Percentiles rank a stretch among this genome's conserved stretches.
Evolutionary conservation across 108 stramenopile species (phyloP).

Genomic region (Cylindrotheca closterium): DNA sequence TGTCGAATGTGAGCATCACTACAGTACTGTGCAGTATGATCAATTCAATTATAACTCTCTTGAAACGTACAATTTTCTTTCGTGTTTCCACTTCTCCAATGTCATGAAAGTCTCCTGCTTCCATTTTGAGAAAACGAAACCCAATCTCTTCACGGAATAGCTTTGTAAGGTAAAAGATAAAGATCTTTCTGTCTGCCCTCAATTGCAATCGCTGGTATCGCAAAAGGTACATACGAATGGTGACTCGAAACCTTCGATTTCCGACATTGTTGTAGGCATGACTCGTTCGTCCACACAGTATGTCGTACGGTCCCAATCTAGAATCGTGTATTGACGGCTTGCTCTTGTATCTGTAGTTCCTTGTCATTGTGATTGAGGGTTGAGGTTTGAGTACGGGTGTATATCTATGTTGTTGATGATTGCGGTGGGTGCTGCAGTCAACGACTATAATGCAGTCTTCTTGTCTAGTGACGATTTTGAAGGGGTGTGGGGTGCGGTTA

Average conservation of each 20-base stretch:
- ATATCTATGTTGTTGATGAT: too few relatives aligned
- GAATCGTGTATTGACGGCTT: too few relatives aligned
- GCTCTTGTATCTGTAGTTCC: too few relatives aligned
- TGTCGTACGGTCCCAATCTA: conserved; percentile 33
- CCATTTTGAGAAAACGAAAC: background rate
- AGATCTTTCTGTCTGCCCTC: background rate
- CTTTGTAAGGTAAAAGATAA: background rate
- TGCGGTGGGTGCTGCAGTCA: too few relatives aligned
- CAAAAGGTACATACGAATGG: conserved; percentile 23
- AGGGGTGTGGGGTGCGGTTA: too few relatives aligned
- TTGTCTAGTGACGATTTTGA: too few relatives aligned
- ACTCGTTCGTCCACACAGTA: conserved; percentile 22
- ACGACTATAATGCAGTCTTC: too few relatives aligned
- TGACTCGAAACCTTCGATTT: conserved; percentile 31
- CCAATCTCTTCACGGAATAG: background rate
- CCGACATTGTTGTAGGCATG: conserved; percentile 36
- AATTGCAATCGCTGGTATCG: conserved; percentile 8
- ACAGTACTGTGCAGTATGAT: background rate
- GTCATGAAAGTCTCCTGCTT: background rate
- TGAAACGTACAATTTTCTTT: background rate
- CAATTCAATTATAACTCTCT: background rate
- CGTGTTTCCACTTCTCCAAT: background rate
- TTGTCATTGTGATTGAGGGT: too few relatives aligned
- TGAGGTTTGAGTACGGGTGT: too few relatives aligned
- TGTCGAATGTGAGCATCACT: background rate